phyloP scores from a whole-genome alignment of 257 asterid species.

The Cinchona pubescens region DNA sequence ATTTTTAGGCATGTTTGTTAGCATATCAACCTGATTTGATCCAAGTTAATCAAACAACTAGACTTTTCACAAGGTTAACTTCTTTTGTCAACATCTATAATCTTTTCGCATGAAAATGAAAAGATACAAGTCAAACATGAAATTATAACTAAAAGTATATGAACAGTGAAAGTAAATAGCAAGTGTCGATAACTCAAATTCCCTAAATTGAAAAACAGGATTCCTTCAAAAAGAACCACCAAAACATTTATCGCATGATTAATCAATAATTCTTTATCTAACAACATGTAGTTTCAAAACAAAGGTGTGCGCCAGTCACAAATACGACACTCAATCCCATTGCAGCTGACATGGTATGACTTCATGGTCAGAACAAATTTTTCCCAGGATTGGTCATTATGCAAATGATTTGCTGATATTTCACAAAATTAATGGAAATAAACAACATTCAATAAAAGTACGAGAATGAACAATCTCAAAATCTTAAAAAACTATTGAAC shows the following conservation, averaged over 20 bases:
- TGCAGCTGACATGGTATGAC: background rate
- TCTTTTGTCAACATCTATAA: background rate
- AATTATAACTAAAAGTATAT: background rate
- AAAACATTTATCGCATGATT: too few species aligned
- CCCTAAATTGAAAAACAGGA: background rate
- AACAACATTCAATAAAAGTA: background rate
- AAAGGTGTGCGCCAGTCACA: too few species aligned
- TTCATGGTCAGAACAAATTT: background rate
- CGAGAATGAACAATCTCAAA: background rate
- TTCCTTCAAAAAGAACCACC: background rate
- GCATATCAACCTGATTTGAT: background rate
- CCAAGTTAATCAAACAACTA: background rate
- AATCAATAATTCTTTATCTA: background rate
- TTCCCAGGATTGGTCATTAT: background rate
- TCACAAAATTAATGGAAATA: background rate
- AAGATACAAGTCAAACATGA: background rate
- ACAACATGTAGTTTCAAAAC: background rate
- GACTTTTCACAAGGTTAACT: background rate
- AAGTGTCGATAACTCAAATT: background rate
- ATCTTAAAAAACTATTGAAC: background rate
- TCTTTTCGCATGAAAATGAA: background rate
- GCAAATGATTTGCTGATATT: background rate
- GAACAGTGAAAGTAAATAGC: too few species aligned
- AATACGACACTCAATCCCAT: background rate
- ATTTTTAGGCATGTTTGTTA: background rate